Base-by-base conservation (phyloP, 164 flowering plant species). In the Vitis labrusca region DNA sequence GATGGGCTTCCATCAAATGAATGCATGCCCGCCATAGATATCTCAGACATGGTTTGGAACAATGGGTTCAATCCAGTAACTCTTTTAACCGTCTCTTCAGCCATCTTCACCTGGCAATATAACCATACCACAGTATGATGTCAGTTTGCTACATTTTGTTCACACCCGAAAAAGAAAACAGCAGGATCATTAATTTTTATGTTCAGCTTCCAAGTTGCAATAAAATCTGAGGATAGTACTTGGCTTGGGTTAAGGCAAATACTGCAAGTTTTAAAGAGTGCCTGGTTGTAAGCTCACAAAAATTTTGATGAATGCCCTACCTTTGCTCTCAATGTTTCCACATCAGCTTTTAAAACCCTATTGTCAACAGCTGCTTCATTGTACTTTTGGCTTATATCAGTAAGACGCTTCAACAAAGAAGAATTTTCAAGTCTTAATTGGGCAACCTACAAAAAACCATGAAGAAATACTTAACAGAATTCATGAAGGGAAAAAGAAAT, bases 321-420 rank as follows among this genome's bases (percentile, higher is more conserved):
- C 95, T 93, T 95, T 70, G 99, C 97, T 84, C 98, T 90, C 77
- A 96, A 68, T 65, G 99, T 96, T 75, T 96, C 98, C 71, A 96
- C 91, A 83, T 96, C 93, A 70, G 99, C 99, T 87, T 96, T 96
- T 57, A 96, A 66, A 71, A 96, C 88, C 80, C 99, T 86, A 66
- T 96, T 96, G 82, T 96, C 97, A 75, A 96, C 97, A 68, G 95
- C 92, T 63, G 97, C 93, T 76, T 89, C 93, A 80, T 80, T 91
- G 80, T 81, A 91, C 80, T 87, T 95, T 48, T 89, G 89, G 80
- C 85, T 84, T 65, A 89, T 68, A 66, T 88, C 92, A 44, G 89
- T 79, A 9, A 91, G 81, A 27, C 97, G 94, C 81, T 93, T 90
- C 67, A 85, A 55, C 49, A 91, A 74, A 6, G 90, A 74, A 49